Percentiles rank a stretch among this genome's conserved stretches.
These are phyloP conservation scores for Leersia perrieri DNA, from an alignment of 176 grass and related monocot genomes.

Conservation along the genomic window DNA sequence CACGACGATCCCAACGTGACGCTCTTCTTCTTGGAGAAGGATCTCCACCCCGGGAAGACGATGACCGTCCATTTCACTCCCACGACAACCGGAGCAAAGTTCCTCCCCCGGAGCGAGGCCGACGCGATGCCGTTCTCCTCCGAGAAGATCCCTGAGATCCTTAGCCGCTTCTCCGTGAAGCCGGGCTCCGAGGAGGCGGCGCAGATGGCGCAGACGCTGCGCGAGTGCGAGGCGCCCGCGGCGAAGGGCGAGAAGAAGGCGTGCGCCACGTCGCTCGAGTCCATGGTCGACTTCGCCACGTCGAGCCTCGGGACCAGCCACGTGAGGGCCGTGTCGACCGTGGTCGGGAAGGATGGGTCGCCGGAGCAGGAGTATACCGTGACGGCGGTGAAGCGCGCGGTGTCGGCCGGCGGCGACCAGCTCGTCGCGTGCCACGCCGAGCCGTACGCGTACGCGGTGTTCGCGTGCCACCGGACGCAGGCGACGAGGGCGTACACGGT, in stretches of 20 bases:
- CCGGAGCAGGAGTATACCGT: slow-evolving; percentile 61
- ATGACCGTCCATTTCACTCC: slow-evolving; percentile 50
- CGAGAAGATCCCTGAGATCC: slow-evolving; percentile 57
- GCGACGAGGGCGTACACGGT: slow-evolving; percentile 66
- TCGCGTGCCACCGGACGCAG: slow-evolving; percentile 68
- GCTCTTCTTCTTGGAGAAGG: slow-evolving; percentile 76
- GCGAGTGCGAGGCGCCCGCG: slow-evolving; percentile 56
- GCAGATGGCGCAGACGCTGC: slow-evolving; percentile 53
- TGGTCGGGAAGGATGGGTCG: slow-evolving; percentile 35
- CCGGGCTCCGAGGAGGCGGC: slow-evolving; percentile 56
- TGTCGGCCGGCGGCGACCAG: background rate
- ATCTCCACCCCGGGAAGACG: slow-evolving; percentile 58
- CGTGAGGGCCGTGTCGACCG: slow-evolving; percentile 47
- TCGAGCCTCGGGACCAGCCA: slow-evolving; percentile 61
- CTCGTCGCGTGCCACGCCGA: slow-evolving; percentile 80
- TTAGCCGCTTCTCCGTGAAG: slow-evolving; percentile 49
- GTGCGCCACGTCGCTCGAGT: slow-evolving; percentile 87
- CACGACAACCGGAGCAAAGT: slow-evolving; percentile 29
- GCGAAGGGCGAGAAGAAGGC: slow-evolving; percentile 61
- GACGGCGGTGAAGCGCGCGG: slow-evolving; percentile 33
- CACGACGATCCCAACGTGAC: slow-evolving; percentile 58
- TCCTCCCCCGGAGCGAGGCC: slow-evolving; percentile 54
- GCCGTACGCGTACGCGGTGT: slow-evolving; percentile 76
- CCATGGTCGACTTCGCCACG: slow-evolving; percentile 90
- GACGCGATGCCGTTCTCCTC: slow-evolving; percentile 75